Evolutionary conservation across 306 rosid species (phyloP), one percentile per base, ranked within the genome.

Genomic region (Cucumis melo): DNA sequence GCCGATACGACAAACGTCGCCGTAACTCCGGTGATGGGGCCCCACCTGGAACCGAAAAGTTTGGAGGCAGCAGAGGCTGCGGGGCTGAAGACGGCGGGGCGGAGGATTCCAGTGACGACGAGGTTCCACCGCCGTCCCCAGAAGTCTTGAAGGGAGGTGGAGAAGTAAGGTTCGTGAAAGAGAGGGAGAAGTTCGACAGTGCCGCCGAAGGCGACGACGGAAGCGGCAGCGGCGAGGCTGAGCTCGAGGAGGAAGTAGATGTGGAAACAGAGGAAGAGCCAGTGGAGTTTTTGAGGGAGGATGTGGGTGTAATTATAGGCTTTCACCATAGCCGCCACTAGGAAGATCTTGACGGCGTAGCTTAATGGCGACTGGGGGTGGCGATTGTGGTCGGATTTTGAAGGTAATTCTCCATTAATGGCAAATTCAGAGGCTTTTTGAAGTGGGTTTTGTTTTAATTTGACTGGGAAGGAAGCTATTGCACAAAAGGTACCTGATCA

Each of bases 81-180:
- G 0, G 90, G 90, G 2, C 77, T 27, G 80, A 82, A 84, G 1
- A 84, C 83, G 1, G 85, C 78, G 7, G 80, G 83, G 64, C 84
- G 90, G 32, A 90, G 83, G 74, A 87, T 88, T 24, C 84, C 77
- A 9, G 91, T 82, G 57, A 90, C 92, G 86, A 81, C 85, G 55
- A 88, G 92, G 50, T 90, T 90, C 96, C 96, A 90, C 23, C 96
- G 85, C 32, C 80, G 66, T 1, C 96, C 86, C 92, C 95, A 90
- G 71, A 90, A 90, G 65, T 90, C 90, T 79, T 88, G 95, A 0
- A 86, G 84, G 6, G 95, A 90, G 11, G 95, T 82, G 6, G 89
- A 79, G n/a, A 87, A 77, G 13, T 85, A 36, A 3, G 96, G 92
- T 7, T 80, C 44, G 0, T 86, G 78, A 83, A 86, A 86, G 61